phyloP scores from a whole-genome alignment of 2,329 filamentous ascomycete species.

The Pseudopyricularia javanii region DNA sequence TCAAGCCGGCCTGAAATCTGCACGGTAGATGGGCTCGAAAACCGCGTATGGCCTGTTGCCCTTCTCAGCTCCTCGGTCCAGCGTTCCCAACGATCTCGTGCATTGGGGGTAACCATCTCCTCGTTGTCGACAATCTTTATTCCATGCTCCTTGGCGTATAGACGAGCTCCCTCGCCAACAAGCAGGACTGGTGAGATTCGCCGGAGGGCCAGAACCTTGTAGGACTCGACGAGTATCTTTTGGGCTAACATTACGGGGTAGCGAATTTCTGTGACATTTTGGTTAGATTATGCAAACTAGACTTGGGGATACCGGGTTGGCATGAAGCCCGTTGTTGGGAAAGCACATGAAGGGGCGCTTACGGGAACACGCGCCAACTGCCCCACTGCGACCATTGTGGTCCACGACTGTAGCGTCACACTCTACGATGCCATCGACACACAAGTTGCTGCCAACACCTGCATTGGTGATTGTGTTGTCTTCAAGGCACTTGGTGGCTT shows the following conservation, averaged over 20 bases:
- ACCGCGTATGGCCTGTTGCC: conserved; percentile 7
- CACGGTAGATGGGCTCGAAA: conserved; percentile 8
- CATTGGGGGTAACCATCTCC: conserved; percentile 65
- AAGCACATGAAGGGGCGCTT: conserved; percentile 6
- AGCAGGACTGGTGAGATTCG: conserved; percentile 89
- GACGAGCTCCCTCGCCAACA: conserved; percentile 70
- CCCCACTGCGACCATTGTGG: conserved; percentile 80
- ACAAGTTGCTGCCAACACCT: conserved; percentile 88
- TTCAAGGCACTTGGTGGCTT: conserved; percentile 77
- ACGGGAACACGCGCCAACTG: conserved; percentile 85
- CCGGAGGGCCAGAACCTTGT: conserved; percentile 64
- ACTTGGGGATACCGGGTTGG: neutral
- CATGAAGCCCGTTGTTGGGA: neutral
- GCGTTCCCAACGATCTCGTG: conserved; percentile 63
- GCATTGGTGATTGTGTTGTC: conserved; percentile 95
- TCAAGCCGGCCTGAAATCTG: conserved; percentile 18
- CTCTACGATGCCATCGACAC: conserved; percentile 82
- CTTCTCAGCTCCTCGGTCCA: conserved; percentile 64
- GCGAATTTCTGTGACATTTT: conserved; percentile 56
- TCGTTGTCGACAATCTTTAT: conserved; percentile 65
- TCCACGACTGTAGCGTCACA: conserved; percentile 92
- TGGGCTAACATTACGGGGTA: conserved; percentile 88
- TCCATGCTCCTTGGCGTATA: conserved; percentile 73
- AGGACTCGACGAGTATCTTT: conserved; percentile 66
- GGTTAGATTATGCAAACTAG: neutral